Base-by-base conservation (phyloP, 352 stramenopile genomes). In the Phytopythium helicoides region DNA sequence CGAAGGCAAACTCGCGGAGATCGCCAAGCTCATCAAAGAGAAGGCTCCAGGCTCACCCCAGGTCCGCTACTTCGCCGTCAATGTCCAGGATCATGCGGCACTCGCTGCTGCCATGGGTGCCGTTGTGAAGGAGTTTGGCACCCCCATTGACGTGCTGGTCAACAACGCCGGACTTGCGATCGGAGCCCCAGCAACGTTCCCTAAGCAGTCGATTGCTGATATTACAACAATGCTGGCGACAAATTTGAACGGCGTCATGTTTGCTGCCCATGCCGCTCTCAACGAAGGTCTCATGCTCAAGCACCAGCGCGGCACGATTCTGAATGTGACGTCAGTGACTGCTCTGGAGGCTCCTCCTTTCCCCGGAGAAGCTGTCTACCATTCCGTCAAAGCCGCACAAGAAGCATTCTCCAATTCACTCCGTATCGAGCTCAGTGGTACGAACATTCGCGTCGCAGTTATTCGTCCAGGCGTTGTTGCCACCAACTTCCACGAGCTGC, bases 401-500 rank as follows among this genome's bases (percentile, higher is more conserved):
- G 62, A 70, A 18, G 62, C 42, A 0, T 70, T 70, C 39, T 66
- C 62, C 22, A 70, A 70, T 19, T 45, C 62, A 21, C 35, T 66
- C 16, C 62, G 58, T 19, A 66, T 63, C 39, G 53, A 70, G 22
- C 28, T 70, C 33, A 50, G 62, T 19, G 57, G 62, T 3, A 63
- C 62, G 0, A 70, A 70, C 38, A 66, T 70, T 54, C 66, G 62
- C 42, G 62, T 70, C 2, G 47, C 62, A 11, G 62, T 66, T 34
- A 58, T 70, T 37, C 62, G 62, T 50, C 62, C 62, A 0, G 57
- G 62, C 9, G 62, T 70, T 4, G 62, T 70, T 22, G 49, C 62
- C 5, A 70, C 62, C 1, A 66, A 70, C 37, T 70, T 66, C 62
- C 62, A 70, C 38, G 62, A 66, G 28, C 62, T 66, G 34, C 62